Base-by-base conservation (phyloP, 176 grass and related monocot species). In the Coix lacrymajobi region DNA sequence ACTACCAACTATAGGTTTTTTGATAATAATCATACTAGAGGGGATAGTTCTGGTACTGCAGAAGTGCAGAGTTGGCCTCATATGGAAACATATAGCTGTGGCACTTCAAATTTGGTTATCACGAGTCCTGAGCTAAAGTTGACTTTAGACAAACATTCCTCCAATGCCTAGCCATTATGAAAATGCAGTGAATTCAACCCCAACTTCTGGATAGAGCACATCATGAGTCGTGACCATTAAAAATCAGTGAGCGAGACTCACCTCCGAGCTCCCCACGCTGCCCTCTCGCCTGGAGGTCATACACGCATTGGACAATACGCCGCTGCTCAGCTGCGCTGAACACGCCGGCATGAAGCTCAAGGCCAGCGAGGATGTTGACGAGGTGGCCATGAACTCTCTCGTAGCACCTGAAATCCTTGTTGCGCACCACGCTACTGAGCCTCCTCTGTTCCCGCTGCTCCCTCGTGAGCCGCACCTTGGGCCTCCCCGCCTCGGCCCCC, bases 401-500 rank as follows among this genome's bases (percentile, higher is more conserved):
- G 6, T 62, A 14, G 78, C 85, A 88, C 8, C 39, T 73, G 70
- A 62, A 91, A 56, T 91, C 85, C 24, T 88, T 87, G 56, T 14
- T 88, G 16, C 89, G 62, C 57, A 71, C 37, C 45, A 91, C 38
- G 39, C 61, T 88, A 45, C 37, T 32, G 82, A 85, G 78, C 31
- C 89, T 73, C 76, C 62, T 79, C 68, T 83, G 74, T 34, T 90
- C 84, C 75, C 88, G 79, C 75, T 90, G 88, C 49, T 86, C 88
- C 88, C 88, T 87, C 11, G 88, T 75, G 7, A 41, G 67, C 48
- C 4, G 68, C 45, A 63, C 41, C 66, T 82, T 78, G 11, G 81
- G 72, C 58, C 69, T 84, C 31, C 68, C 85, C 24, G 8, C 64
- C 71, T 71, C 79, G 40, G 46, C 57, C 38, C 39, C 85, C 44